Evolutionary conservation across 345 rosid genomes (phyloP), one percentile per base, ranked within the genome.

Genomic region (Acer campestre): DNA sequence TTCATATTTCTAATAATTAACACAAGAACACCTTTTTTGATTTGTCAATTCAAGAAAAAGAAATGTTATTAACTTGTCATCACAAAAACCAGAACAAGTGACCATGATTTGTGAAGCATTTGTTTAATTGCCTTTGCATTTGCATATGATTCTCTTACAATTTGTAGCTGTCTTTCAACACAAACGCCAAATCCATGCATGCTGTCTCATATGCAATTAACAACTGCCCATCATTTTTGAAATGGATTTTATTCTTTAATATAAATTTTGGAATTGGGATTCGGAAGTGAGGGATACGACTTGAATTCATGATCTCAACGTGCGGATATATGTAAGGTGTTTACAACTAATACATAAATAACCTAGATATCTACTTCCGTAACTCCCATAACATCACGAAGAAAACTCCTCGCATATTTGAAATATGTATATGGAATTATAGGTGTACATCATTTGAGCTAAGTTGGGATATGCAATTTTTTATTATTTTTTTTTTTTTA

Each of bases 141-240:
- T 22, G 38, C 42, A 22, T 17, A 23, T 16, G 77, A 46, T 61
- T 25, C 55, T 46, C 46, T 38, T 55, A 17, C 35, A 20, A 31
- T 27, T 17, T 59, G 70, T 46, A 65, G 81, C 76, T 74, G 81
- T 81, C 72, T 62, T 74, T 35, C 31, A 51, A 74, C 81, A 67
- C 81, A 67, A 76, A 62, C 27, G 27, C 81, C 72, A 63, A 74
- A 40, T 62, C 76, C 58, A 31, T 44, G 72, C 23, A 63, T 29
- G 38, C 72, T 74, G 81, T 81, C 76, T 74, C 77, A 25, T 73
- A 67, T 69, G 75, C 38, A 2, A 55, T n/a, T 38, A 35, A 25
- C 53, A 68, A 17, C 12, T 0, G 49, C 31, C 76, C 76, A 63
- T 48, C 44, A 17, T 40, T 63, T 63, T 13, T 40, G 11, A 14